A percentile compares a stretch with the other conserved stretches of the same genome.
These are phyloP conservation scores for Rhizopogon rudus DNA, from an alignment of 768 basidiomycete genomes.

Conservation along the genomic window DNA sequence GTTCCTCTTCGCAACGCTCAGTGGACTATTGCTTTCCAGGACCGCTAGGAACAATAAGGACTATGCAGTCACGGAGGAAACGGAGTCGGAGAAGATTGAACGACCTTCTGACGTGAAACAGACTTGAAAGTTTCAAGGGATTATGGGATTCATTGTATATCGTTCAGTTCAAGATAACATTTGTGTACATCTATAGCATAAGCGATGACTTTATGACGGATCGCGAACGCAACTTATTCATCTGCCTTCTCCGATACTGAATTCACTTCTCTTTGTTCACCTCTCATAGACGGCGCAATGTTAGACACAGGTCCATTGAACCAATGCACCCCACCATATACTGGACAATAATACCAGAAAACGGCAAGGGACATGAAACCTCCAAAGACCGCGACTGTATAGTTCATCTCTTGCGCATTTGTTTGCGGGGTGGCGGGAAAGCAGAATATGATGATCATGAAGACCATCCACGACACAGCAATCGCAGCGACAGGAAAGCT, in stretches of 20 bases:
- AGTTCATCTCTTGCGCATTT: slow-evolving; percentile 32
- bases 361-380: slow-evolving; percentile 21
- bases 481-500: slow-evolving; percentile 26
- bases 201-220: not conserved
- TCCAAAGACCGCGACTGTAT: slow-evolving; percentile 29
- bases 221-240: not conserved
- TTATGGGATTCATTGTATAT: not conserved
- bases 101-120: not conserved
- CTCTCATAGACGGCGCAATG: not conserved
- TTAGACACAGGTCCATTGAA: slow-evolving; percentile 23
- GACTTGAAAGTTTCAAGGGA: not conserved
- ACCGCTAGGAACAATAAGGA: slow-evolving; percentile 14
- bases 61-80: not conserved
- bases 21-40: slow-evolving; percentile 28
- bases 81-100: not conserved
- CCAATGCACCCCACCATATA: slow-evolving; percentile 23
- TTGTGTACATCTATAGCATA: not conserved
- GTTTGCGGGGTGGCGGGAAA: slow-evolving; percentile 27
- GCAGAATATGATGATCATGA: slow-evolving; percentile 27
- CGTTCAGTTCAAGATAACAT: not conserved
- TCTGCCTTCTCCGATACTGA: not conserved
- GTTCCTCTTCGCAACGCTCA: slow-evolving; percentile 32
- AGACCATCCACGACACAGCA: slow-evolving; percentile 31
- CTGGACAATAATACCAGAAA: slow-evolving; percentile 7
- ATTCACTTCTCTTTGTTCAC: not conserved